These are phyloP conservation scores for Daldinia loculata DNA, from an alignment of 495 filamentous ascomycete species.

Conservation along the genomic window DNA sequence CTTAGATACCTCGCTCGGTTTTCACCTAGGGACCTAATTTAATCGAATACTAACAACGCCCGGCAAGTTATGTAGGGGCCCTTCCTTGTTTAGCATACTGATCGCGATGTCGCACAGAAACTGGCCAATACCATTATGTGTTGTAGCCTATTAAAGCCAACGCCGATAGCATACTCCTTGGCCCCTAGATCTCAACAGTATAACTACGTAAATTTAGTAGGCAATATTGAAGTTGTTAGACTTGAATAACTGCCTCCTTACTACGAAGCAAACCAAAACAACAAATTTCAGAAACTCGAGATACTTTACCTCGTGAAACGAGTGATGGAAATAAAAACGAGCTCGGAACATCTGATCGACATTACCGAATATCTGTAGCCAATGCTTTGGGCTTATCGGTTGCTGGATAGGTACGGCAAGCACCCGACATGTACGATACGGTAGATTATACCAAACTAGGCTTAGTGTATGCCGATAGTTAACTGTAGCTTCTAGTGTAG, in stretches of 20 bases:
- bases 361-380: constrained; percentile 3
- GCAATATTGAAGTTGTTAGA: background rate
- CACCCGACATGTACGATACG: background rate
- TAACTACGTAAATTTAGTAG: background rate
- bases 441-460: constrained; percentile 17
- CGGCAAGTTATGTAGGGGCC: background rate
- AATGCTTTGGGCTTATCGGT: constrained; percentile 4
- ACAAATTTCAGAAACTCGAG: background rate
- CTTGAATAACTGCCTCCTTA: background rate
- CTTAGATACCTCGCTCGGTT: background rate
- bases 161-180: background rate
- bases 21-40: constrained; percentile 1
- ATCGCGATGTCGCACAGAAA: constrained; percentile 8
- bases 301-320: background rate
- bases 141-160: background rate
- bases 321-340: background rate
- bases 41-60: constrained; percentile 10
- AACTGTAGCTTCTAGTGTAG: constrained; percentile 7
- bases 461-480: constrained; percentile 8
- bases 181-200: background rate
- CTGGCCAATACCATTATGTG: background rate
- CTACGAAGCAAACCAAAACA: background rate
- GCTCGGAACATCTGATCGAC: background rate
- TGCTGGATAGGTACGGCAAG: constrained; percentile 3
- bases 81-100: constrained; percentile 8